Evolutionary conservation across 208 protist species (phyloP).

Genomic region (Acanthamoeba triangularis): DNA sequence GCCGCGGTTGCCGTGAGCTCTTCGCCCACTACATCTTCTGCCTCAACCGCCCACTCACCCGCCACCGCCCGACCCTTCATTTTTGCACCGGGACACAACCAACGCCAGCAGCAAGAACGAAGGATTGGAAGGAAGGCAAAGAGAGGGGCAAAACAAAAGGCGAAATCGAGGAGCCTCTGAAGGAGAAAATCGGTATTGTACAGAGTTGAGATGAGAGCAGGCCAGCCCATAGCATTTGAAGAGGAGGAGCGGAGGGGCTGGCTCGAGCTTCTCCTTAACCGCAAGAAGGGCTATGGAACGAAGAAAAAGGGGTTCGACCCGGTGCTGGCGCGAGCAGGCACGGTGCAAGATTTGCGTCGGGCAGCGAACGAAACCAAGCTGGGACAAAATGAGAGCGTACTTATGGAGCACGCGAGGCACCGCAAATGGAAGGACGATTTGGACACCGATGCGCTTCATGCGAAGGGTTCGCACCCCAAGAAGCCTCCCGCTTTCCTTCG

Average conservation of each 20-base stretch:
- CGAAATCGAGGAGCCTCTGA: no score
- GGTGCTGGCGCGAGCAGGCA: background rate
- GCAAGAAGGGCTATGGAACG: background rate
- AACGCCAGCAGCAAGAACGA: no score
- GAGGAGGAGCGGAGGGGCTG: slow-evolving; percentile 28
- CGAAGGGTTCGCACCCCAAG: background rate
- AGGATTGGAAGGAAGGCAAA: no score
- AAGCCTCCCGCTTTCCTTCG: background rate
- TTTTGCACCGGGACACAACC: no score
- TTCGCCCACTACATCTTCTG: no score
- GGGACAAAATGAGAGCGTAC: background rate
- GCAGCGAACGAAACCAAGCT: no score
- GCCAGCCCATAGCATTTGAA: background rate
- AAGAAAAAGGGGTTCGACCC: background rate
- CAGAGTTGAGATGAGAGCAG: background rate
- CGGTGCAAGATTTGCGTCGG: background rate
- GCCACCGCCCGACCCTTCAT: no score
- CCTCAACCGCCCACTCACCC: no score
- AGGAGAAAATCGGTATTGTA: no score
- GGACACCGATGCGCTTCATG: background rate
- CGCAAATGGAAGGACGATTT: slow-evolving; percentile 48
- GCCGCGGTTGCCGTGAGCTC: no score
- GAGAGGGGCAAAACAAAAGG: no score
- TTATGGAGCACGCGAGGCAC: background rate
- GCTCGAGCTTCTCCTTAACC: background rate